phyloP scores from a whole-genome alignment of 164 flowering plant species.

The Vitis cinerea region DNA sequence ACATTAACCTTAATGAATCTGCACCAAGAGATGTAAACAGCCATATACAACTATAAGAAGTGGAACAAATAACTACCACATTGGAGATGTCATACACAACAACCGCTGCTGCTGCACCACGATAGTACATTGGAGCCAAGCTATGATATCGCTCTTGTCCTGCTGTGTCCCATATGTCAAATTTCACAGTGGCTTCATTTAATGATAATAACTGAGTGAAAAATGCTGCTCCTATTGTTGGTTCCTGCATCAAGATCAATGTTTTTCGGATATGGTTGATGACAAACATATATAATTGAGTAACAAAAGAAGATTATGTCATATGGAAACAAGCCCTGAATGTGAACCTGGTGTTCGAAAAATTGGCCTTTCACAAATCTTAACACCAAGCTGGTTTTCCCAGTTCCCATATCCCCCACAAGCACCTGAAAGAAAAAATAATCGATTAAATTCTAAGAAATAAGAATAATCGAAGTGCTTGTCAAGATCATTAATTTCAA shows the following conservation, averaged over 20 bases:
- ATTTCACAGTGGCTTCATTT: constrained; percentile 53
- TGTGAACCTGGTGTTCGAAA: constrained; percentile 43
- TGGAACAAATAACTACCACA: constrained; percentile 22
- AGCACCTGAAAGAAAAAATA: constrained; percentile 43
- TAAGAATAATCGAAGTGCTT: background rate
- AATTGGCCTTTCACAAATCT: constrained; percentile 69
- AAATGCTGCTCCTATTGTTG: constrained; percentile 72
- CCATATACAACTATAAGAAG: background rate
- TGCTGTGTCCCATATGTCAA: constrained; percentile 77
- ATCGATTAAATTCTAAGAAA: too few relatives aligned
- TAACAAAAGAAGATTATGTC: background rate
- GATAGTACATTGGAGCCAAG: constrained; percentile 72
- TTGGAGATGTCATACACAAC: constrained; percentile 61
- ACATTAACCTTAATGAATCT: background rate
- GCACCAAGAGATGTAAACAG: background rate
- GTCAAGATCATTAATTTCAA: background rate
- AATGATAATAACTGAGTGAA: constrained; percentile 54
- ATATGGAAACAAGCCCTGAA: background rate
- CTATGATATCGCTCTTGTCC: constrained; percentile 71
- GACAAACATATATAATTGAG: background rate
- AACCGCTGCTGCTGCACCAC: constrained; percentile 70
- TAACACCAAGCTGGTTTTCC: constrained; percentile 63
- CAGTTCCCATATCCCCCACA: constrained; percentile 69
- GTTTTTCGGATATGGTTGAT: background rate
- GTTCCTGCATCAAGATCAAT: constrained; percentile 34